phyloP scores from a whole-genome alignment of 305 asterid species.

The Fraxinus nigra region DNA sequence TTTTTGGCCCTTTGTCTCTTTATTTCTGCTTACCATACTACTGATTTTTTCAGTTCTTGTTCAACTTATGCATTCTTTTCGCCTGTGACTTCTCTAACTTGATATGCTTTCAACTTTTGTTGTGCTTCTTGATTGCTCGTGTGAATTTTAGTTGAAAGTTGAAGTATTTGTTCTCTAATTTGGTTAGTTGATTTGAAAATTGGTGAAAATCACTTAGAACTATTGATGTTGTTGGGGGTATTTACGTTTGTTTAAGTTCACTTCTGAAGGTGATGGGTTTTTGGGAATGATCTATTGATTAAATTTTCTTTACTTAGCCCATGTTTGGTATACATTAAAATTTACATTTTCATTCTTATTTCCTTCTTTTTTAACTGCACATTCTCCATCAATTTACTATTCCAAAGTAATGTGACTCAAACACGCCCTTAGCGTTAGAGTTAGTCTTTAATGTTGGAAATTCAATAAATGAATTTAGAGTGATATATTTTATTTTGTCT shows the following conservation, averaged over 20 bases:
- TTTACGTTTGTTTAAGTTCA: neutral
- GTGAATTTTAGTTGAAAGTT: constrained; percentile 7
- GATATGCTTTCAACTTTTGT: constrained; percentile 17
- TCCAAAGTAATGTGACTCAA: no score
- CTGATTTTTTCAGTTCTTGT: neutral
- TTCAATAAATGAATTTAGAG: neutral
- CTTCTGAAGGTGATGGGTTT: constrained; percentile 8
- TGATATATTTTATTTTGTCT: no score
- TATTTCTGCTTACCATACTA: neutral
- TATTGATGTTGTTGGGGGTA: neutral
- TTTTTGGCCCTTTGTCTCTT: neutral
- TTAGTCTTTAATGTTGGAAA: constrained; percentile 18
- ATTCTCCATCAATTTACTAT: no score
- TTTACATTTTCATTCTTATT: no score
- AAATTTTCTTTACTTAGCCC: constrained; percentile 25
- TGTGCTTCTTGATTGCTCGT: constrained; percentile 12
- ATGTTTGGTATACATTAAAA: no score
- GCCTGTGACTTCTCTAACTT: constrained; percentile 28
- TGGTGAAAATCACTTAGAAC: neutral
- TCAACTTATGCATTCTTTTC: constrained; percentile 1
- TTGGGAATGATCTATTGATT: constrained; percentile 28
- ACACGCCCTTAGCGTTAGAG: neutral
- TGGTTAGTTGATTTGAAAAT: constrained; percentile 23
- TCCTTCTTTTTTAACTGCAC: no score
- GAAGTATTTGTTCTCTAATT: neutral